These are phyloP conservation scores for Dentipellis fragilis DNA, from an alignment of 768 basidiomycete species.

Conservation along the genomic window DNA sequence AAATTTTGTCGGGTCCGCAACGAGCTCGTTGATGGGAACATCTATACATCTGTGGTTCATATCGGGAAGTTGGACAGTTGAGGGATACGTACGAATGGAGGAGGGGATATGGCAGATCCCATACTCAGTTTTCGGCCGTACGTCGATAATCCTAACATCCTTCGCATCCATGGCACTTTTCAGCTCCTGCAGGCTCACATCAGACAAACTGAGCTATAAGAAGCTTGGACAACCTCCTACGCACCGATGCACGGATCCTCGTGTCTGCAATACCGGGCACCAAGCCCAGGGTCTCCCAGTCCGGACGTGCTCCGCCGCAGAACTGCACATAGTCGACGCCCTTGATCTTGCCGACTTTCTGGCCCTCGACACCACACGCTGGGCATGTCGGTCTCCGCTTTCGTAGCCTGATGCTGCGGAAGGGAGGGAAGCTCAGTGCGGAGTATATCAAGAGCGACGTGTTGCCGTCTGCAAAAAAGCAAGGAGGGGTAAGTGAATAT, in stretches of 20 bases:
- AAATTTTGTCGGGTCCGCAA: constrained; percentile 45
- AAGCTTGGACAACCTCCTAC: not conserved
- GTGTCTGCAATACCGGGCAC: constrained; percentile 11
- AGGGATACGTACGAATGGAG: constrained; percentile 50
- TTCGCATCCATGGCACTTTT: constrained; percentile 41
- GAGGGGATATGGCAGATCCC: constrained; percentile 75
- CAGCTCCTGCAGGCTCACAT: constrained; percentile 5
- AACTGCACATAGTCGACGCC: constrained; percentile 76
- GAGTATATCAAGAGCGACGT: constrained; percentile 69
- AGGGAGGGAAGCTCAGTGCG: constrained; percentile 57
- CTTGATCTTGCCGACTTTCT: constrained; percentile 35
- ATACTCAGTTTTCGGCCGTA: constrained; percentile 70
- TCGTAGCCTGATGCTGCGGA: constrained; percentile 79
- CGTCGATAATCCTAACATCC: constrained; percentile 53
- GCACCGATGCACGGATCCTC: constrained; percentile 25
- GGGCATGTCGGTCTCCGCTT: constrained; percentile 58
- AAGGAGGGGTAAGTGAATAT: not conserved
- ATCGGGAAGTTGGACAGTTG: constrained; percentile 2
- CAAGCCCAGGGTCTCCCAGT: constrained; percentile 54
- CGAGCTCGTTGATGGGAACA: constrained; percentile 57
- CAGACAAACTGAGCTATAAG: not conserved
- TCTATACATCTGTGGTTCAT: constrained; percentile 33
- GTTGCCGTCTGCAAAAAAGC: constrained; percentile 34
- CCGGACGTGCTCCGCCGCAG: constrained; percentile 65
- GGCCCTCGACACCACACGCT: constrained; percentile 55